Evolutionary conservation across 768 basidiomycete species (phyloP).

Genomic region (Coprinopsis marcescibilis): DNA sequence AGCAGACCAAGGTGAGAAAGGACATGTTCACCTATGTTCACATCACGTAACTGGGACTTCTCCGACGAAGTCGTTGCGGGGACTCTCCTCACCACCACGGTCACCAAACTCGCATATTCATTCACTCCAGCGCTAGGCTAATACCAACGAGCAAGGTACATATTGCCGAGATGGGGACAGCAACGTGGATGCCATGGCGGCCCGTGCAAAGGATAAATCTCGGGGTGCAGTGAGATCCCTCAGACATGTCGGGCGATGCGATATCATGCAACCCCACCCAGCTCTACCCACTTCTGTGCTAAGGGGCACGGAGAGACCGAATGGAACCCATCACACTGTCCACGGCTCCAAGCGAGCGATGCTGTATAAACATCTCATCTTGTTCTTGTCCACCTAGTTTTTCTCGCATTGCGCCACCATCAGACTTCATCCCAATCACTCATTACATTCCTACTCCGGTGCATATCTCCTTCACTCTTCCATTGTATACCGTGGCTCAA

Average conservation of each 20-base stretch:
- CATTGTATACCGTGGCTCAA: too few relatives aligned
- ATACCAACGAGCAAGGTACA: neutral
- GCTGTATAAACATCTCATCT: too few relatives aligned
- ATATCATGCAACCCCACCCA: too few relatives aligned
- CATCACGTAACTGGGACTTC: neutral
- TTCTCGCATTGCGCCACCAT: too few relatives aligned
- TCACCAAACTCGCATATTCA: neutral
- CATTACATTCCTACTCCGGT: too few relatives aligned
- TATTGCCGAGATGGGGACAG: neutral
- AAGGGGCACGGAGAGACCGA: neutral
- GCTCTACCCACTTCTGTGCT: neutral
- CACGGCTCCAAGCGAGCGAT: too few relatives aligned
- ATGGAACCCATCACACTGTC: too few relatives aligned
- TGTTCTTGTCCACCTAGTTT: too few relatives aligned
- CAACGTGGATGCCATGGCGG: too few relatives aligned
- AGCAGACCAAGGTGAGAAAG: slow-evolving; percentile 4
- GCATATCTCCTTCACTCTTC: too few relatives aligned
- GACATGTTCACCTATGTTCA: neutral
- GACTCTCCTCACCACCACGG: neutral
- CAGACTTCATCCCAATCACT: too few relatives aligned
- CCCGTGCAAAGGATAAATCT: neutral
- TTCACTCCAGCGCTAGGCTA: neutral
- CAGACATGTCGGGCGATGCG: too few relatives aligned
- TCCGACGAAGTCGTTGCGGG: neutral
- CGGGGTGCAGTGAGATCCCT: neutral